These are phyloP conservation scores for Olyra latifolia DNA, from an alignment of 176 grass and related monocot genomes.

Conservation along the genomic window DNA sequence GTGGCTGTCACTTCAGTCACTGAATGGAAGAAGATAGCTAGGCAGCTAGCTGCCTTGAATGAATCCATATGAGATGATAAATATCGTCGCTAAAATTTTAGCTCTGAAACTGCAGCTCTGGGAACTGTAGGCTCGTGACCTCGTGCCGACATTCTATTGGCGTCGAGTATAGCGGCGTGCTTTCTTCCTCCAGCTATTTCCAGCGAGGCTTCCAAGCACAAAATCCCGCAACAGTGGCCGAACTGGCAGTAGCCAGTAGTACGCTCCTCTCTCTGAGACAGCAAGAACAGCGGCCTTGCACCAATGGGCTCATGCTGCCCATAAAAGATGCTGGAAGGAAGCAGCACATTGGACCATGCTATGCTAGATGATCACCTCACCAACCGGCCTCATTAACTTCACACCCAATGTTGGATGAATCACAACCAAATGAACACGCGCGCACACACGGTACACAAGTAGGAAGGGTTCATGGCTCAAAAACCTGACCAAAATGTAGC, in stretches of 20 bases:
- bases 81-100: neutral
- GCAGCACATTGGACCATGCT: constrained; percentile 42
- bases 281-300: constrained; percentile 22
- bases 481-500: constrained; percentile 19
- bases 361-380: constrained; percentile 22
- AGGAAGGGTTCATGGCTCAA: constrained; percentile 20
- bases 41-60: neutral
- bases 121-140: constrained; percentile 36
- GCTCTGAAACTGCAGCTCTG: neutral
- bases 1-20: no score
- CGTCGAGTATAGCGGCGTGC: constrained; percentile 19
- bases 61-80: neutral
- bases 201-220: constrained; percentile 20
- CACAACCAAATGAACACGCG: neutral
- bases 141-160: constrained; percentile 39
- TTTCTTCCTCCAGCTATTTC: neutral
- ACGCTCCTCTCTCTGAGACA: constrained; percentile 9
- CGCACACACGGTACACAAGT: neutral
- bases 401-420: constrained; percentile 10
- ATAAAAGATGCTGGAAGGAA: constrained; percentile 40
- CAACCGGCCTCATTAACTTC: constrained; percentile 26
- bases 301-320: constrained; percentile 3
- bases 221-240: constrained; percentile 27
- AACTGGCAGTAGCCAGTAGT: neutral
- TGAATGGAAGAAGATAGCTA: neutral